Conservation (phyloP, 768 basidiomycete genomes). For the Rhizopogon sp. region DNA sequence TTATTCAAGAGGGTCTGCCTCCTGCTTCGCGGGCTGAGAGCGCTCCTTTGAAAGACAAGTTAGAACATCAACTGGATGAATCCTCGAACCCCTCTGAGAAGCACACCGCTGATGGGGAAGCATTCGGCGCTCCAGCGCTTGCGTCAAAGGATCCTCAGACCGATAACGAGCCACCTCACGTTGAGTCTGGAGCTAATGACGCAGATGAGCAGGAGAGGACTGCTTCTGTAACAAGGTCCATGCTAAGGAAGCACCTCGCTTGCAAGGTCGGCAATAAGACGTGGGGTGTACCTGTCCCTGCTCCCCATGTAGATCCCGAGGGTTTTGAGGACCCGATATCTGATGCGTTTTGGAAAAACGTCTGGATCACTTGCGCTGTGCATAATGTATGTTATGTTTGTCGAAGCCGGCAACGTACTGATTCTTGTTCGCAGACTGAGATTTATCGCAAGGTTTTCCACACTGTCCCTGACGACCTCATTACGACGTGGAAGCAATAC, state of each 20-base stretch:
- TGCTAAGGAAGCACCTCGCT: conserved; percentile 47
- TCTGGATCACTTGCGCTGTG: conserved; percentile 83
- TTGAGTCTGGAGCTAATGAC: conserved; percentile 39
- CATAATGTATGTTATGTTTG: conserved; percentile 66
- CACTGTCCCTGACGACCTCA: conserved; percentile 85
- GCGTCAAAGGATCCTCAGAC: conserved; percentile 34
- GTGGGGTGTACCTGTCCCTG: conserved; percentile 60
- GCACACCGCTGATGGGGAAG: conserved; percentile 36
- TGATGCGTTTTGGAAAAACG: conserved; percentile 84
- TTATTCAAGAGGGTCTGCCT: conserved; percentile 44
- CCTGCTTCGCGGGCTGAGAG: conserved; percentile 26
- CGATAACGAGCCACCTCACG: conserved; percentile 45
- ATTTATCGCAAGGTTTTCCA: conserved; percentile 95
- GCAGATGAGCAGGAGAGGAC: conserved; percentile 44
- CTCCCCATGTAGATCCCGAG: conserved; percentile 70
- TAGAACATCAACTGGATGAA: conserved; percentile 13
- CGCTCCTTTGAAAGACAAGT: conserved; percentile 24
- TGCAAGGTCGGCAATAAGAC: conserved; percentile 47
- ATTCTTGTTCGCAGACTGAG: conserved; percentile 62
- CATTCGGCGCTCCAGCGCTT: conserved; percentile 54
- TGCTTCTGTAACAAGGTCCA: conserved; percentile 44
- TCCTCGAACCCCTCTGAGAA: conserved; percentile 20
- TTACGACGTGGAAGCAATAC: conserved; percentile 95
- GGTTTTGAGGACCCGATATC: conserved; percentile 87
- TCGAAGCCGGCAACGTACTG: background rate